Conservation (phyloP, 176 grass and related monocot species). For the Triticum aestivum region DNA sequence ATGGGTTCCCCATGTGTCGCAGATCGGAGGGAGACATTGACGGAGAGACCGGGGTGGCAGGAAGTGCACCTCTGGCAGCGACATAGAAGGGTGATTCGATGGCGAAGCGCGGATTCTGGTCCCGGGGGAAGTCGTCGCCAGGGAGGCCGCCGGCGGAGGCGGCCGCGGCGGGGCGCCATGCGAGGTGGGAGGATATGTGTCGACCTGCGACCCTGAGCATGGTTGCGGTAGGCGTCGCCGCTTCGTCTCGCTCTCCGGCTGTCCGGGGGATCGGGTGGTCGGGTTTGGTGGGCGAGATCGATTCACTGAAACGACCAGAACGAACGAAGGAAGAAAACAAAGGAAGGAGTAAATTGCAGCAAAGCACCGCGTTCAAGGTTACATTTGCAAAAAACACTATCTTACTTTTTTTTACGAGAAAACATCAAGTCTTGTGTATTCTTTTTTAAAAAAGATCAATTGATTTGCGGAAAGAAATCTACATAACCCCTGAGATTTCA, state of each 20-base stretch:
- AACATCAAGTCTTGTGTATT: too few relatives aligned
- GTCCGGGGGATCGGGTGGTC: conserved; percentile 8
- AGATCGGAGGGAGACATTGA: conserved; percentile 28
- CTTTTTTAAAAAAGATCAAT: too few relatives aligned
- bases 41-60: neutral
- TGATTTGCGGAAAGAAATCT: too few relatives aligned
- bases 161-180: conserved; percentile 44
- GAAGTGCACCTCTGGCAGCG: conserved; percentile 33
- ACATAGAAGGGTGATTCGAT: conserved; percentile 30
- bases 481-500: too few relatives aligned
- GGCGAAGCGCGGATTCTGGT: conserved; percentile 11
- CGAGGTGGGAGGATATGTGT: conserved; percentile 37
- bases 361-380: too few relatives aligned
- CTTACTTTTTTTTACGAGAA: too few relatives aligned
- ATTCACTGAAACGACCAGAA: neutral
- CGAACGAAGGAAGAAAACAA: too few relatives aligned
- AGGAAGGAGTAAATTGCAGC: too few relatives aligned
- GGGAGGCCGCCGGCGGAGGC: conserved; percentile 11
- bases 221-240: neutral
- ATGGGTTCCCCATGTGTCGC: neutral
- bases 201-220: conserved; percentile 62
- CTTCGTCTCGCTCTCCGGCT: conserved; percentile 2
- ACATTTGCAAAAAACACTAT: too few relatives aligned
- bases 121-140: conserved; percentile 7
- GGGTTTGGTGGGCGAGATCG: neutral